phyloP scores from a whole-genome alignment of 345 rosid genomes.

The Physaria fendleri region DNA sequence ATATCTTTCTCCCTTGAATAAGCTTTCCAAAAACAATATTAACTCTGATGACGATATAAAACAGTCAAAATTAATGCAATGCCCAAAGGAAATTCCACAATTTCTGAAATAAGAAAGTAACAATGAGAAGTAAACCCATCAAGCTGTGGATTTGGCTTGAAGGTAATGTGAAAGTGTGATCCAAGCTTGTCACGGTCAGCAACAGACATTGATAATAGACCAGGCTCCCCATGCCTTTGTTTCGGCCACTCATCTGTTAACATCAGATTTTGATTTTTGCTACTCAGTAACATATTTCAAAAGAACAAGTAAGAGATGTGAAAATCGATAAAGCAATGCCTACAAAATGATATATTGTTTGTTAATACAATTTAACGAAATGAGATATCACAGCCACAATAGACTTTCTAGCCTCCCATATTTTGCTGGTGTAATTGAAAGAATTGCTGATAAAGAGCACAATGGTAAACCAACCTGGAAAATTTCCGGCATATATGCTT shows the following conservation, averaged over 20 bases:
- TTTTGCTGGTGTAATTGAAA: slow-evolving; percentile 1
- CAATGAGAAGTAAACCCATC: slow-evolving; percentile 46
- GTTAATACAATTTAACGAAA: neutral
- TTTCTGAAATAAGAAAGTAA: neutral
- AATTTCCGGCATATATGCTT: slow-evolving; percentile 75
- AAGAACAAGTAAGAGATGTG: neutral
- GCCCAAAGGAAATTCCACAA: neutral
- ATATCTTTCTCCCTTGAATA: slow-evolving; percentile 68
- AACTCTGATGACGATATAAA: slow-evolving; percentile 40
- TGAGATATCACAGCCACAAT: neutral
- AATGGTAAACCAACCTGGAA: slow-evolving; percentile 69
- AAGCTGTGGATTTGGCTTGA: slow-evolving; percentile 67
- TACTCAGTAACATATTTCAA: neutral
- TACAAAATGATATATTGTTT: neutral
- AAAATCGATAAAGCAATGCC: neutral
- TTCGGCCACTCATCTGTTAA: slow-evolving; percentile 76
- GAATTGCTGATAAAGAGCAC: neutral
- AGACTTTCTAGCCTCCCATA: neutral
- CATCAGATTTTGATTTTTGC: slow-evolving; percentile 17
- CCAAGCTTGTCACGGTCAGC: slow-evolving; percentile 78
- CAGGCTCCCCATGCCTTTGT: slow-evolving; percentile 73
- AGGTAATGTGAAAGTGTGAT: slow-evolving; percentile 79
- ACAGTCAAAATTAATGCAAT: neutral
- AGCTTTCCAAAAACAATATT: slow-evolving; percentile 87
- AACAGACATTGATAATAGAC: slow-evolving; percentile 78